A percentile compares a stretch with the other conserved stretches of the same genome.
Evolutionary conservation across 1,284 basidiomycete genomes (phyloP).

Genomic region (Phaffia rhodozyma): DNA sequence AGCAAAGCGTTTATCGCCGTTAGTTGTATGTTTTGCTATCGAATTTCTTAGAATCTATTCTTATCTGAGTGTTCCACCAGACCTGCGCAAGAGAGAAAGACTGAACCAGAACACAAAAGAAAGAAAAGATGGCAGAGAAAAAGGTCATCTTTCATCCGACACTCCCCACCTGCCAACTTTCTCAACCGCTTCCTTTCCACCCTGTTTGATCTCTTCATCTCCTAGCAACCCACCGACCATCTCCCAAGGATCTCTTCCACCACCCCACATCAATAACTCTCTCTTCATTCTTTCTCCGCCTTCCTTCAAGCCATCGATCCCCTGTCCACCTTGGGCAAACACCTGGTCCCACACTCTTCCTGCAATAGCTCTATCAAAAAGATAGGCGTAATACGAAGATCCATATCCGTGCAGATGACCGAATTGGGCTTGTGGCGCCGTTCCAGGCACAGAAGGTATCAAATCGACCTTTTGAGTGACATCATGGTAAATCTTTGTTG

Average conservation of each 20-base stretch:
- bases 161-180: slow-evolving; percentile 78
- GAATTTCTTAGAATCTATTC: neutral
- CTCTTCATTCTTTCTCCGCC: slow-evolving; percentile 66
- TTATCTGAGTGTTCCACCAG: neutral
- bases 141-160: slow-evolving; percentile 44
- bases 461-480: slow-evolving; percentile 60
- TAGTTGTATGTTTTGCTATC: neutral
- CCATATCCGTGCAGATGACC: slow-evolving; percentile 93
- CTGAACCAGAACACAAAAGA: neutral
- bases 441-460: slow-evolving; percentile 66
- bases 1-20: neutral
- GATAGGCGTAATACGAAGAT: slow-evolving; percentile 93
- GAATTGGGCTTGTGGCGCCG: slow-evolving; percentile 89
- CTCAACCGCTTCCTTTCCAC: slow-evolving; percentile 72
- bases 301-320: slow-evolving; percentile 51
- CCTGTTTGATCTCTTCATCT: slow-evolving; percentile 49
- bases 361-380: slow-evolving; percentile 92
- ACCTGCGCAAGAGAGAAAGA: neutral
- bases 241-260: slow-evolving; percentile 84
- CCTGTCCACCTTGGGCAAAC: slow-evolving; percentile 42
- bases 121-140: neutral
- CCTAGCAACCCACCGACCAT: slow-evolving; percentile 71
- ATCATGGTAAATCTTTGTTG: slow-evolving; percentile 52
- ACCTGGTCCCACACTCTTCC: slow-evolving; percentile 72
- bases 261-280: slow-evolving; percentile 67